Base-by-base conservation (phyloP, 2,329 filamentous ascomycete genomes). In the Microcyclospora pomicola region DNA sequence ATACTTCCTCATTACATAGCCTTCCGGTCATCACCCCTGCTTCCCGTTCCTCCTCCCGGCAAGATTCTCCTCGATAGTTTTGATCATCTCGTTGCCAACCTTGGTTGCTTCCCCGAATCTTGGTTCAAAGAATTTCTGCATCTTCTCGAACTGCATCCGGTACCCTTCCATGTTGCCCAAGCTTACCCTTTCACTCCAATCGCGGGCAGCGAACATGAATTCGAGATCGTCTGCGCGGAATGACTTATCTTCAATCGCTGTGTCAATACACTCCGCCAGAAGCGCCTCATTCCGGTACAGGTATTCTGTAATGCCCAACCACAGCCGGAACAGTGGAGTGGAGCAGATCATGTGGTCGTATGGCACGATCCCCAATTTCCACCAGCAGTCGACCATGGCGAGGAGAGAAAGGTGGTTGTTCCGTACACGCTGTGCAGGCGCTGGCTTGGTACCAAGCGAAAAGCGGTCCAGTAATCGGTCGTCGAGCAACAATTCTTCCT, bases 321-420 rank as follows among this genome's bases (percentile, higher is more conserved):
- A 95, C 47, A 98, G 75, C 36, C 91, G 82, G 68, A 98, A 98
- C 34, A 96, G 75, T 65, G 91, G 91, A 30, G 91, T 98, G 38
- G 86, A 94, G 66, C 91, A 98, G 49, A 98, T 92, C 87, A 98
- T 98, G 67, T 98, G 92, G 62, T 98, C 88, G 60, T 98, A 98
- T 1, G 91, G 91, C 34, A 92, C 82, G 52, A 95, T 98, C 27
- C 78, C 82, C 33, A 96, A 72, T 49, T 84, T 83, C 56, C 83
- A 91, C 91, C 91, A 98, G 64, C 88, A 96, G 65, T 98, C 91
- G 32, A 96, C 92, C 75, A 98, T 98, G 34, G 87, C 91, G 33
- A 98, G 71, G 40, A 98, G 69, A 57, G 80, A 87, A 24, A 98
- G 72, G 61, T 98, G 92, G 58, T 91, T 98, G 64, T 98, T 98